These are phyloP conservation scores for Pseudozyma sp. DNA, from an alignment of 1,284 basidiomycete species.

Conservation along the genomic window DNA sequence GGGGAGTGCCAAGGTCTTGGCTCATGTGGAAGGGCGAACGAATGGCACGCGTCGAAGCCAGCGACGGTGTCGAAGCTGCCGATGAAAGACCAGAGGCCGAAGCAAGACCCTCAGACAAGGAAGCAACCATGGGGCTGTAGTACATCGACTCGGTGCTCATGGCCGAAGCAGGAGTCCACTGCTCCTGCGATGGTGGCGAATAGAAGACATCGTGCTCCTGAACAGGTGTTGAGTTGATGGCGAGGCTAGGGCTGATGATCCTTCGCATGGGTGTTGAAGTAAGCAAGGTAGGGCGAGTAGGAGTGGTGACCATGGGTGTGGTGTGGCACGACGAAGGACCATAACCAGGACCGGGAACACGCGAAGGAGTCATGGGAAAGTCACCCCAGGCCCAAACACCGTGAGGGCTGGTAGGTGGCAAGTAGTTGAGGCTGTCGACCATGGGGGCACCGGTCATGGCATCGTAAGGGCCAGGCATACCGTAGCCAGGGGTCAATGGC, in stretches of 20 bases:
- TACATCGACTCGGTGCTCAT: constrained; percentile 52
- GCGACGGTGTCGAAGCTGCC: constrained; percentile 48
- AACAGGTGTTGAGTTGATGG: constrained; percentile 48
- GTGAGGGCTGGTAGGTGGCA: constrained; percentile 48
- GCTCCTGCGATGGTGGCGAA: constrained; percentile 44
- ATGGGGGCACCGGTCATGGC: constrained; percentile 31
- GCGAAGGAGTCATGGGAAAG: constrained; percentile 50
- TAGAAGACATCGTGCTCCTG: constrained; percentile 53
- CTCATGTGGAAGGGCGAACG: constrained; percentile 47
- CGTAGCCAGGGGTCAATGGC: constrained; percentile 43
- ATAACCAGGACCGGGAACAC: constrained; percentile 31
- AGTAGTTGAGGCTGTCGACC: constrained; percentile 46
- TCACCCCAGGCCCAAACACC: constrained; percentile 50
- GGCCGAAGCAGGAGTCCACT: constrained; percentile 46
- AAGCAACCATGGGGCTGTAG: constrained; percentile 48
- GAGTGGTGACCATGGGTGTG: constrained; percentile 42
- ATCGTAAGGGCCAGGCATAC: constrained; percentile 33
- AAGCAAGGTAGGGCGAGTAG: constrained; percentile 37
- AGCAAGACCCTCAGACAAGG: constrained; percentile 37
- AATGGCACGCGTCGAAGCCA: constrained; percentile 32
- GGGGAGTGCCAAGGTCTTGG: constrained; percentile 47
- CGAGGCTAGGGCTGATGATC: constrained; percentile 51
- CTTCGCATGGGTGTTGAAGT: constrained; percentile 50
- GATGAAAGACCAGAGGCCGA: constrained; percentile 39
- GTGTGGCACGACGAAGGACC: constrained; percentile 38